Percentiles rank a stretch among this genome's conserved stretches.
These are phyloP conservation scores for Alternaria arborescens DNA, from an alignment of 2,329 filamentous ascomycete species.

Conservation along the genomic window DNA sequence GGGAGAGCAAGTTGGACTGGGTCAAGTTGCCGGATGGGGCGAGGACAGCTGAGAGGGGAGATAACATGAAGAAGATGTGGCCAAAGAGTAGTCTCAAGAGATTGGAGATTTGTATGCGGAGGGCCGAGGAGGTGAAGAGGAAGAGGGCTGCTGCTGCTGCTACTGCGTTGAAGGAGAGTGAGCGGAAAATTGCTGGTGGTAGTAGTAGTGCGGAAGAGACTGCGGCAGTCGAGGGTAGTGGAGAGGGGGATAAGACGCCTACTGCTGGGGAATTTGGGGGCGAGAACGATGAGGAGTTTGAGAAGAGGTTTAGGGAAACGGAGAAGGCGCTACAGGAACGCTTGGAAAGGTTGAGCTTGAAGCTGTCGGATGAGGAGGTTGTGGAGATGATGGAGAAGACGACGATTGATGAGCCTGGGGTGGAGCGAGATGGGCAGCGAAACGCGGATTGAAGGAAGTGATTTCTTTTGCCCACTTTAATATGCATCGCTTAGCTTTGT, in stretches of 20 bases:
- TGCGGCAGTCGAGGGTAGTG: conserved; percentile 11
- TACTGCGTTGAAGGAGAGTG: conserved; percentile 1
- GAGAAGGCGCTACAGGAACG: conserved; percentile 41
- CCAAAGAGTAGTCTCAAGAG: conserved; percentile 41
- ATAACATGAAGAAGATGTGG: conserved; percentile 28
- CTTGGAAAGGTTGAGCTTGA: conserved; percentile 41
- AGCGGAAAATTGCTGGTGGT: not conserved
- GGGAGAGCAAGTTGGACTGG: conserved; percentile 44
- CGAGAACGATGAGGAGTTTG: conserved; percentile 44
- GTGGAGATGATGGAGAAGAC: not conserved
- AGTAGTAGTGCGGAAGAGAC: not conserved
- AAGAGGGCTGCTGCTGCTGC: not conserved
- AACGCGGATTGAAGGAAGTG: too few relatives aligned
- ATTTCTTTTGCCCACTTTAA: too few relatives aligned
- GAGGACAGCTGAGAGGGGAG: conserved; percentile 20
- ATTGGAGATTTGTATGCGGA: conserved; percentile 25
- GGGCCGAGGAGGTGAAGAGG: conserved; percentile 14
- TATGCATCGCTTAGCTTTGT: too few relatives aligned
- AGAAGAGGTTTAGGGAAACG: conserved; percentile 35
- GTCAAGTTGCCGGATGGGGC: conserved; percentile 36
- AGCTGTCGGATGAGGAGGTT: conserved; percentile 28
- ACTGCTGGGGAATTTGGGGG: conserved; percentile 30
- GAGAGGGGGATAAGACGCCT: conserved; percentile 42
- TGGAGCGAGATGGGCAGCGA: too few relatives aligned
- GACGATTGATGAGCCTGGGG: not conserved